Percentiles rank a stretch among this genome's conserved stretches.
Conservation (phyloP, 257 asterid genomes). For the Solanum etuberosum region DNA sequence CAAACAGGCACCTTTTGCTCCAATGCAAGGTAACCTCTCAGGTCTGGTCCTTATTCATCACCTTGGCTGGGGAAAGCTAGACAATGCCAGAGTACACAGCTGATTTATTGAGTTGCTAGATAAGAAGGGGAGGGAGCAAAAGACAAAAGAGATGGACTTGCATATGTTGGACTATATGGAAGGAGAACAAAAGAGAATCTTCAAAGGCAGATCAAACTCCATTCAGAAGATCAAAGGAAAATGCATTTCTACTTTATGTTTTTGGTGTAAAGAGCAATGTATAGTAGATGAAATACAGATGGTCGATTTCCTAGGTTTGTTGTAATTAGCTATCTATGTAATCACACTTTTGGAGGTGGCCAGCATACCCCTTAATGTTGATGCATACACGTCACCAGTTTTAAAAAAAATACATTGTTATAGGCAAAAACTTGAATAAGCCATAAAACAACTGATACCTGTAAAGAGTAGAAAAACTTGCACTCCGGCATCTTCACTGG, state of each 20-base stretch:
- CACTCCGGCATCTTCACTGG: slow-evolving; percentile 50
- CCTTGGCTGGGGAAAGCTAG: background rate
- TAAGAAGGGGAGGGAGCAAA: background rate
- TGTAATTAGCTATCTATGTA: background rate
- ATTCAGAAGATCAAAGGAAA: background rate
- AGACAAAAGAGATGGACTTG: background rate
- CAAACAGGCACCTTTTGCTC: background rate
- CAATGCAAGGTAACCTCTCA: background rate
- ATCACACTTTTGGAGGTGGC: too few relatives aligned
- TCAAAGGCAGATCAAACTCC: background rate
- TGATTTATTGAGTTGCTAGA: background rate
- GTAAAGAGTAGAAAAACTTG: slow-evolving; percentile 78
- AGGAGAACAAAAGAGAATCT: background rate
- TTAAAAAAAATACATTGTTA: background rate
- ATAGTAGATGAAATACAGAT: background rate
- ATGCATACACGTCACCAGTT: too few relatives aligned
- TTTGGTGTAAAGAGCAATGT: background rate
- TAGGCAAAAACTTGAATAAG: background rate
- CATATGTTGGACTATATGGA: background rate
- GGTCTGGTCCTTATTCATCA: background rate
- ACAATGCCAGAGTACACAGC: background rate
- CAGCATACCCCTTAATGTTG: too few relatives aligned
- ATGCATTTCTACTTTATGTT: background rate
- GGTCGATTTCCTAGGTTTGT: background rate
- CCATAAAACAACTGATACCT: slow-evolving; percentile 34